phyloP scores from a whole-genome alignment of 306 rosid species.

The Prunus salicina region DNA sequence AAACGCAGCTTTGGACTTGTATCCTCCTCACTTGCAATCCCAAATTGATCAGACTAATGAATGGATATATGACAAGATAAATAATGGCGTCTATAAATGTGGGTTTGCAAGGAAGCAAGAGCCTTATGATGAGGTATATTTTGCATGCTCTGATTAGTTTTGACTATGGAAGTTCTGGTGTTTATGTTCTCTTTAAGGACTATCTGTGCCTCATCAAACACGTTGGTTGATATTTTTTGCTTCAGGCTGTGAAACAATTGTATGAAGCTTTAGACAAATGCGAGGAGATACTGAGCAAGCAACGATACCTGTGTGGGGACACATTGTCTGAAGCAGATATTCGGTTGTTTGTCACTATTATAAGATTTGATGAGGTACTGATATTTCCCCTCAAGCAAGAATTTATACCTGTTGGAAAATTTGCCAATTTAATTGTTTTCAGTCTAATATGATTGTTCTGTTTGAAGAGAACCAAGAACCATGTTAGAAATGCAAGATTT shows the following conservation, averaged over 20 bases:
- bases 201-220: background rate
- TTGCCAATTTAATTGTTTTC: constrained; percentile 10
- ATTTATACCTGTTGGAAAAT: background rate
- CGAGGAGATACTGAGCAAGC: constrained; percentile 72
- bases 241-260: constrained; percentile 68
- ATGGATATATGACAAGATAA: constrained; percentile 65
- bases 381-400: background rate
- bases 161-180: background rate
- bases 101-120: constrained; percentile 86
- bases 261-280: constrained; percentile 83
- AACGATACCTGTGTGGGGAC: constrained; percentile 79
- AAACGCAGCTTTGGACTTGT: constrained; percentile 67
- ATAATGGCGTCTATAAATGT: constrained; percentile 89
- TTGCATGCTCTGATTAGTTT: background rate
- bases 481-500: background rate
- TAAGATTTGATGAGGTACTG: constrained; percentile 92
- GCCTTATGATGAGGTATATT: constrained; percentile 67
- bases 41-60: constrained; percentile 65
- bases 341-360: constrained; percentile 87
- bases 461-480: background rate
- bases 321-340: constrained; percentile 82
- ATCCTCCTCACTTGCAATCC: constrained; percentile 66
- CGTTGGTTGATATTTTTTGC: constrained; percentile 14
- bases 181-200: constrained; percentile 17
- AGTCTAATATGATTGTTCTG: background rate